Evolutionary conservation across 179 eudicot genomes (phyloP).

Genomic region (Drosera spatulata): DNA sequence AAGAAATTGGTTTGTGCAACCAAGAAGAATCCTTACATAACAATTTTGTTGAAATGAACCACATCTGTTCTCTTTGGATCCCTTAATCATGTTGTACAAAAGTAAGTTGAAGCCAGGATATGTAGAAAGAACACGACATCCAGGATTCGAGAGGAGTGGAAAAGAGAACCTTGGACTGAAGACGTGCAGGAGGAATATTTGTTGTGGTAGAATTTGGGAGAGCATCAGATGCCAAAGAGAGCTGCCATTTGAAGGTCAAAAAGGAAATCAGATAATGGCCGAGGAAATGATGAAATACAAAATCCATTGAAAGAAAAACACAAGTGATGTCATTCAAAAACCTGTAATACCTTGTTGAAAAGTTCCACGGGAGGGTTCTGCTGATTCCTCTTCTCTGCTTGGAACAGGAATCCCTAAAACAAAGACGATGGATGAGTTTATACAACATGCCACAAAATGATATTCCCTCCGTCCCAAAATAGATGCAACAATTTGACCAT

Average conservation of each 20-base stretch:
- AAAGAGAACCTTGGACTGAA: slow-evolving; percentile 28
- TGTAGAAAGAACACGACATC: background rate
- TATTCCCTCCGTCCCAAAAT: background rate
- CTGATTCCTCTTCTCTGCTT: slow-evolving; percentile 47
- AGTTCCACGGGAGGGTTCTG: slow-evolving; percentile 64
- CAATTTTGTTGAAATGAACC: slow-evolving; percentile 29
- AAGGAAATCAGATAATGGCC: background rate
- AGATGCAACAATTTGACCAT: too few relatives aligned
- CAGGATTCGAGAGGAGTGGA: background rate
- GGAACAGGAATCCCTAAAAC: slow-evolving; percentile 61
- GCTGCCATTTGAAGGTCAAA: slow-evolving; percentile 26
- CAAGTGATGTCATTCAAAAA: slow-evolving; percentile 4
- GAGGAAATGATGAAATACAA: background rate
- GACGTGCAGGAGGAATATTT: slow-evolving; percentile 24
- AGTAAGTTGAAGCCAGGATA: slow-evolving; percentile 11
- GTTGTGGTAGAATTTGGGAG: slow-evolving; percentile 29
- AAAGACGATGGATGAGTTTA: background rate
- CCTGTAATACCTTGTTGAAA: slow-evolving; percentile 59
- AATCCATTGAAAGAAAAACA: background rate
- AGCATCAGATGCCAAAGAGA: slow-evolving; percentile 56
- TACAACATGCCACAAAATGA: background rate
- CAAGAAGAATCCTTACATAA: slow-evolving; percentile 28
- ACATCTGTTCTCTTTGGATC: slow-evolving; percentile 82
- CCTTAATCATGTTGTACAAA: slow-evolving; percentile 39
- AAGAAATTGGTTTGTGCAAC: too few relatives aligned